Base-by-base conservation (phyloP, 2,329 filamentous ascomycete genomes). In the Blastomyces emzantsi region DNA sequence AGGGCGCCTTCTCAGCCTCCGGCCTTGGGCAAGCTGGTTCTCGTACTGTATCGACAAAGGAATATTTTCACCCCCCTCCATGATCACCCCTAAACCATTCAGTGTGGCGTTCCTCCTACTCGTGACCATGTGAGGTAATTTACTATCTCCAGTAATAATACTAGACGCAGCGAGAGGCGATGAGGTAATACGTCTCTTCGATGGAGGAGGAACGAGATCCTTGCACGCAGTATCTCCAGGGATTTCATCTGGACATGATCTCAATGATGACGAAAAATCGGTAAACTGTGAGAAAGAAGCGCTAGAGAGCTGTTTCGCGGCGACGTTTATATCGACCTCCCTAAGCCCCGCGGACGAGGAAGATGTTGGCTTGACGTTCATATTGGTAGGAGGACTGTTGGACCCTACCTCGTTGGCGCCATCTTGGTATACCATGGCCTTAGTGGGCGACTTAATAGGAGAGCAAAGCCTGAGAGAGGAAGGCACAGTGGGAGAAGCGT, bases 401-500 rank as follows among this genome's bases (percentile, higher is more conserved):
- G 66, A 69, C 63, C 70, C 72, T 72, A 75, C 71, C 71, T 74
- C 73, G 66, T 77, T 72, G 68, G 70, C 74, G 60, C 69, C 71
- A 68, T 85, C 82, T 66, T 80, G 80, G 70, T 83, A 84, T 64
- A 85, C 76, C 63, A 79, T 79, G 39, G 77, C 75, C 69, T 85
- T 85, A 30, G 76, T 76, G 5, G 82, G 80, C 62, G 76, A 61
- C 19, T 25, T 41, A 41, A 47, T 33, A 5, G 45, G 45, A 43
- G 49, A 79, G 41, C 73, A 70, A 43, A 71, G 69, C 19, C 64
- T 52, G 17, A 70, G 68, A 30, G 72, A 71, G 39, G 65, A 62
- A 43, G 64, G 54, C 2, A 62, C n/a, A n/a, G 54, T 65, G 33
- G 70, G 66, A 65, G 69, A 69, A 62, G 67, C 61, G 60, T 62